Percentiles rank a stretch among this genome's conserved stretches.
Evolutionary conservation across 2,329 filamentous ascomycete species (phyloP).

Genomic region (Calonectria crousiana): DNA sequence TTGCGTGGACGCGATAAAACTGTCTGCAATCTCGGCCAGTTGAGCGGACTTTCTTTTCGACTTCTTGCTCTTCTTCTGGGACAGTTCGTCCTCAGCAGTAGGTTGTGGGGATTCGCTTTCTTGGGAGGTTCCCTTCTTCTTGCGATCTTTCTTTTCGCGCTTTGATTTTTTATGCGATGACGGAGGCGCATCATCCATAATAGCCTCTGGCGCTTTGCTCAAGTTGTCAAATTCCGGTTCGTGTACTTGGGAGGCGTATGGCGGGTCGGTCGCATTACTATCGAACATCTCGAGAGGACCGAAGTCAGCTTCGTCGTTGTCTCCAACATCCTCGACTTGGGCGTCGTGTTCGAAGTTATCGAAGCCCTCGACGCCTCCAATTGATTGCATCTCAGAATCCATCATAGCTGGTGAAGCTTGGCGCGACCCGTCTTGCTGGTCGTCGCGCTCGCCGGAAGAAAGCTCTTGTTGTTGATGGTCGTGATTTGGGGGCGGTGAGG

Average conservation of each 20-base stretch:
- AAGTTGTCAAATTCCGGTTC: constrained; percentile 21
- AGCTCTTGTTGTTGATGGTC: constrained; percentile 35
- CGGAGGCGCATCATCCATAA: constrained; percentile 43
- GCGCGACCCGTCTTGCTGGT: constrained; percentile 31
- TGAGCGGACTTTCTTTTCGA: constrained; percentile 41
- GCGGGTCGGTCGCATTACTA: constrained; percentile 49
- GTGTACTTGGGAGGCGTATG: constrained; percentile 46
- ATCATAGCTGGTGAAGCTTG: constrained; percentile 33
- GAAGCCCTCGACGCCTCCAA: constrained; percentile 43
- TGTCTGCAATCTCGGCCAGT: constrained; percentile 37
- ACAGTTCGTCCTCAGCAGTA: constrained; percentile 31
- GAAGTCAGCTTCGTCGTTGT: constrained; percentile 45
- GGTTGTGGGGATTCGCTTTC: constrained; percentile 33
- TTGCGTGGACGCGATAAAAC: constrained; percentile 25
- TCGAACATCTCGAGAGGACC: constrained; percentile 54
- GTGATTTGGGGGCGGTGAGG: constrained; percentile 26
- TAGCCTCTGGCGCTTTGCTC: constrained; percentile 45
- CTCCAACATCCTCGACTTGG: constrained; percentile 36
- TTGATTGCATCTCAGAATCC: constrained; percentile 38
- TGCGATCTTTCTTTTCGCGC: constrained; percentile 50
- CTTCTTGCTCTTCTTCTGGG: constrained; percentile 43
- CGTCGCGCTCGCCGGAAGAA: constrained; percentile 29
- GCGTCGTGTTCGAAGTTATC: constrained; percentile 41
- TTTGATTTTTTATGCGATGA: constrained; percentile 44
- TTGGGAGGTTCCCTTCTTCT: constrained; percentile 37